Conservation (phyloP, 148 eudicot species). For the Silene conica region DNA sequence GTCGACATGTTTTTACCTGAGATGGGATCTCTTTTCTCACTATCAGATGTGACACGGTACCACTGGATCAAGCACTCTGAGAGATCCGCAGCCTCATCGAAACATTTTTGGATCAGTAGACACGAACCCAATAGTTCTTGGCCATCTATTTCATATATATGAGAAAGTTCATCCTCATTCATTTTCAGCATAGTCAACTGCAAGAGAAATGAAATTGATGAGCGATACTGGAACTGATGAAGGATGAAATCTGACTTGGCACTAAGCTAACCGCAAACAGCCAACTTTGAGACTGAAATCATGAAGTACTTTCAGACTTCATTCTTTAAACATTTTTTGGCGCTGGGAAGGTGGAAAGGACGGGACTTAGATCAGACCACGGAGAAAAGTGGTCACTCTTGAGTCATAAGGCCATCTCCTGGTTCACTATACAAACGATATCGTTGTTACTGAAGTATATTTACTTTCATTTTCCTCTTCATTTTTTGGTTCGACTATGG, state of each 20-base stretch:
- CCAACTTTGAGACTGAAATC: not conserved
- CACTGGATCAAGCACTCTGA: constrained; percentile 80
- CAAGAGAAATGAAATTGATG: constrained; percentile 14
- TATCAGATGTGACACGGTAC: constrained; percentile 63
- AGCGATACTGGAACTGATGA: not conserved
- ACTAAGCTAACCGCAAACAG: not conserved
- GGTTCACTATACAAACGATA: too few species aligned
- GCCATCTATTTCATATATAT: constrained; percentile 72
- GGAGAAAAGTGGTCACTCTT: too few species aligned
- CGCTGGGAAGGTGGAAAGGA: not conserved
- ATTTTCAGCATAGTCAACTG: constrained; percentile 72
- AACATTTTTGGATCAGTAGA: constrained; percentile 54
- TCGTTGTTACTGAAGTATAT: too few species aligned
- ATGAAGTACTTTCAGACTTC: not conserved
- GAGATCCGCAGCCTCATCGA: constrained; percentile 57
- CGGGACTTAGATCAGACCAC: too few species aligned
- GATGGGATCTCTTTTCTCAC: constrained; percentile 68
- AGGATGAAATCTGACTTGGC: not conserved
- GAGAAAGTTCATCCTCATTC: constrained; percentile 39
- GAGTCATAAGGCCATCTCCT: too few species aligned
- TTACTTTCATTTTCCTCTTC: too few species aligned
- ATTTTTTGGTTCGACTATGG: too few species aligned
- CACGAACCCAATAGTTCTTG: constrained; percentile 77
- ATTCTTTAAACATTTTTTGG: not conserved
- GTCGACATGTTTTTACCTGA: constrained; percentile 56